Base-by-base conservation (phyloP, 495 filamentous ascomycete species). In the Penicillium simplicissimum region DNA sequence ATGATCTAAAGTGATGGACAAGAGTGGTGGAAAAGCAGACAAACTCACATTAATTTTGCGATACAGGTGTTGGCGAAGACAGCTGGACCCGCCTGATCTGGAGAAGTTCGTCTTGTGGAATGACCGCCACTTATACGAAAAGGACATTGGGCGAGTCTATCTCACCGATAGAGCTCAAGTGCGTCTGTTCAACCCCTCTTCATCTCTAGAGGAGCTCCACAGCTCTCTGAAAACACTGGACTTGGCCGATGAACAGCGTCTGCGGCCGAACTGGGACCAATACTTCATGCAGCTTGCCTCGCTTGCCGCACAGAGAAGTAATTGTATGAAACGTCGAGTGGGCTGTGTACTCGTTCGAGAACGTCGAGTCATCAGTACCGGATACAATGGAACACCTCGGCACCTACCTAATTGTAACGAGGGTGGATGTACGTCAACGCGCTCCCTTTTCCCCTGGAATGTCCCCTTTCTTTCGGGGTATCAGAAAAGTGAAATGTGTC, bases 281-380 rank as follows among this genome's bases (percentile, higher is more conserved):
- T 98, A 98, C 77, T 98, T 98, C 74, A 98, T 98, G 95, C 82
- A 90, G 57, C 81, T 98, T 7, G 93, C 94, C 9, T 94, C 91
- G 15, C 86, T 98, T 49, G 95, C 95, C 9, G 91, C 95, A 2
- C 91, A 90, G 63, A 83, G 95, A 63, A 90, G 88, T 73, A 98
- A 98, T 72, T 98, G 95, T 78, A 98, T 98, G 95, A 97, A 97
- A 77, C 84, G 95, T 31, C 85, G 93, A 57, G 95, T 98, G 23
- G 95, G 95, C 7, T 96, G 92, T 76, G 95, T 98, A 7, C 81
- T 98, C n/a, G 92, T 97, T 8, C 82, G 92, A 65, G 89, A 92
- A 62, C 87, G 87, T 61, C 83, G 93, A 59, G 95, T 98, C 58
- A 92, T 98, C 42, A 90, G 88, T 64, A 98, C 95, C 0, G 95